Evolutionary conservation across 2,329 filamentous ascomycete species (phyloP), one percentile per base, ranked within the genome.

Genomic region (Beauveria scarabaeidicola): DNA sequence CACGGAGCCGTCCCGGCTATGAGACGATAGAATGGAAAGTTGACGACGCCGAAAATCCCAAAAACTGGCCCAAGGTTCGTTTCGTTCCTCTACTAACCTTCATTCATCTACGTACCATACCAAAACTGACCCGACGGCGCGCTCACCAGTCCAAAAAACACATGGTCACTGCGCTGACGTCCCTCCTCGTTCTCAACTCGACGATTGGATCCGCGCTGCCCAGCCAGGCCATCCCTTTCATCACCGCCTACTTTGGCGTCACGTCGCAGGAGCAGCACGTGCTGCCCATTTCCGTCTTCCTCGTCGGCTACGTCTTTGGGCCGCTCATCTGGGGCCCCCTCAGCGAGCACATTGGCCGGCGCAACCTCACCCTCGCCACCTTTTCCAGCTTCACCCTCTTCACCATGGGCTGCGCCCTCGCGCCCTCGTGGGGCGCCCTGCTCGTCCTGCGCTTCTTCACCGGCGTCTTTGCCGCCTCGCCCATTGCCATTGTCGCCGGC

Each of bases 151-250:
- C 65, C 53, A 82, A 77, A 65, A 89, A 88, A 67, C 63, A 72
- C 1, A 72, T 75, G 41, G 77, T 88, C 6, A 67, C 86, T 2
- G 66, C 82, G 27, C 76, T 81, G 0, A 79, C 80, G 1, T 82
- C 84, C 72, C 68, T 81, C 63, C 77, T 80, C 57, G 84, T 89
- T 47, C 75, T 88, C 68, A 90, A 90, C 69, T 84, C 81, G 27
- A 89, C 86, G 10, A 82, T 89, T 72, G 82, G 81, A 1, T 87
- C 82, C 46, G 77, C 84, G 0, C 75, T 90, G 5, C 84, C 86
- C 1, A 83, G 83, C 59, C 86, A 86, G 69, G 83, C 83, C 15
- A 78, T 84, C 2, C 76, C 80, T 2, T 79, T 77, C 55, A 86
- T 89, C 51, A 74, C 78, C 3, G 68, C 71, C 3, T 76, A 86